Evolutionary conservation across 768 basidiomycete species (phyloP).

Genomic region (Suillus fuscotomentosus): DNA sequence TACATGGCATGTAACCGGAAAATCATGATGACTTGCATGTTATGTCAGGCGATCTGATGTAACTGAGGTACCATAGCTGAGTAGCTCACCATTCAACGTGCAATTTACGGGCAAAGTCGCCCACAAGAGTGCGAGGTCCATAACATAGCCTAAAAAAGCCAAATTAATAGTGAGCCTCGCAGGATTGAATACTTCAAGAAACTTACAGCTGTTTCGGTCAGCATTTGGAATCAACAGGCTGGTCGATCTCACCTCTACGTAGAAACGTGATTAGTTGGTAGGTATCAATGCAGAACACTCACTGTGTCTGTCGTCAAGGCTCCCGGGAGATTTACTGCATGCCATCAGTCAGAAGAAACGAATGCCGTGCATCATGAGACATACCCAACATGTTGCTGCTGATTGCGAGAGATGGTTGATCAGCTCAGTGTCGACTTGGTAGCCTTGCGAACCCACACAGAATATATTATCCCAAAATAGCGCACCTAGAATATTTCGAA

Average conservation of each 20-base stretch:
- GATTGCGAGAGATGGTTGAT: background rate
- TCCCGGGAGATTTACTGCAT: background rate
- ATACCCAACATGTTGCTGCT: background rate
- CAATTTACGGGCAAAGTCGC: background rate
- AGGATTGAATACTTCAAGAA: background rate
- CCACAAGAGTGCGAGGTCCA: background rate
- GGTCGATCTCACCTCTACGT: background rate
- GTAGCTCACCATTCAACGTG: background rate
- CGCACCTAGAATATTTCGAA: background rate
- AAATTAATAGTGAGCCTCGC: background rate
- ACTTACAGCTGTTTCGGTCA: background rate
- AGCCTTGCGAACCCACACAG: background rate
- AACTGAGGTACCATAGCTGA: background rate
- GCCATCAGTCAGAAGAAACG: background rate
- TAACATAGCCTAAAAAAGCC: background rate
- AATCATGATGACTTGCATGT: background rate
- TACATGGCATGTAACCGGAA: background rate
- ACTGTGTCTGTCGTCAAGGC: background rate
- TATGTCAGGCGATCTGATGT: background rate
- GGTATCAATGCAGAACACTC: background rate
- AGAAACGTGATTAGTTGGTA: background rate
- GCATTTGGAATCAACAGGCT: background rate
- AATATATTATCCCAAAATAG: background rate
- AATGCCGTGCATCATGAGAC: background rate
- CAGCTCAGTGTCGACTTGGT: background rate